A percentile compares a stretch with the other conserved stretches of the same genome.
Evolutionary conservation across 345 rosid species (phyloP).

Genomic region (Corchorus capsularis): DNA sequence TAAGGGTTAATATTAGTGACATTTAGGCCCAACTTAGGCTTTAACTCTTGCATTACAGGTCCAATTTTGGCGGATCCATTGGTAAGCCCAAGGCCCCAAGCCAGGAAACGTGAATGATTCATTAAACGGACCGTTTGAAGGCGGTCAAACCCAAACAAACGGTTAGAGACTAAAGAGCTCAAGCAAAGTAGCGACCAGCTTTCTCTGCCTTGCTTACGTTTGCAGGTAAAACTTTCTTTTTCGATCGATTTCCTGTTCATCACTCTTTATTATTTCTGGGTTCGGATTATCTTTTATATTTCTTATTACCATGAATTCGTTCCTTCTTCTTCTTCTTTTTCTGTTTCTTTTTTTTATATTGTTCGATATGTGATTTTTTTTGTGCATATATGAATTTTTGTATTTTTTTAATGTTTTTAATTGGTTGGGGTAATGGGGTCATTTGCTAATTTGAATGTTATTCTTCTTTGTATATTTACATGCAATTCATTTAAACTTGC

Average conservation of each 20-base stretch:
- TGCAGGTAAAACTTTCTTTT: background rate
- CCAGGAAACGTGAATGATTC: background rate
- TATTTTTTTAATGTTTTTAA: background rate
- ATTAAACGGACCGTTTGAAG: background rate
- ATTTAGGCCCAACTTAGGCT: background rate
- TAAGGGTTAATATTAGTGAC: background rate
- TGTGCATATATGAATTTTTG: background rate
- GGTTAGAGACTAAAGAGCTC: no score
- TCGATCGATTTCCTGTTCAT: background rate
- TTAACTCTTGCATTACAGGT: background rate
- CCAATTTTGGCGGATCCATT: background rate
- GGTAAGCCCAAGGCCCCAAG: background rate
- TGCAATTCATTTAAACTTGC: background rate
- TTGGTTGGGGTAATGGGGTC: background rate
- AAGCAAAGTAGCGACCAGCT: background rate
- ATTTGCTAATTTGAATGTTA: background rate
- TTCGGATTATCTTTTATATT: background rate
- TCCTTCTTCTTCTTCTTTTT: background rate
- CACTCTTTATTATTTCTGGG: constrained; percentile 6
- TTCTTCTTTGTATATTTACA: background rate
- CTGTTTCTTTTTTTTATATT: no score
- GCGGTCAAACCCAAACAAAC: background rate
- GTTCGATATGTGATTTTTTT: background rate
- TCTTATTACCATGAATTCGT: background rate
- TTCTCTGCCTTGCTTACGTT: background rate